Conservation (phyloP, 805 yeast species). For the Torulaspora franciscae region DNA sequence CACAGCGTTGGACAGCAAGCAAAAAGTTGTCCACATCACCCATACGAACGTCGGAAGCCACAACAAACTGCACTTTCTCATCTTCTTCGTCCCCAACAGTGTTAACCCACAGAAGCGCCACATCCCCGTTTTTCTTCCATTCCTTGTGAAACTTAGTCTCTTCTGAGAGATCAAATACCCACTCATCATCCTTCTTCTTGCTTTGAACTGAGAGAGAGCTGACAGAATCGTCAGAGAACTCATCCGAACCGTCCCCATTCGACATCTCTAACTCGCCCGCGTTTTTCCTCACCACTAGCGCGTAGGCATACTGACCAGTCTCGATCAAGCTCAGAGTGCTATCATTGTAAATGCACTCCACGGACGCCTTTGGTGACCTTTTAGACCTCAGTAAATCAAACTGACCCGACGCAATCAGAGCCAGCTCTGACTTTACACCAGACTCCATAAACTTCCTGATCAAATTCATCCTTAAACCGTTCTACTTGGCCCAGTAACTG, state of each 20-base stretch:
- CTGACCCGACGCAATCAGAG: conserved; percentile 73
- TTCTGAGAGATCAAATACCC: conserved; percentile 63
- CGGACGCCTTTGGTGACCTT: conserved; percentile 78
- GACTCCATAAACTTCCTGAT: conserved; percentile 58
- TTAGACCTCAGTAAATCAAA: conserved; percentile 69
- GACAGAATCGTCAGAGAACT: conserved; percentile 37
- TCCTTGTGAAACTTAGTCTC: conserved; percentile 52
- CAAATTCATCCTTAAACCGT: conserved; percentile 53
- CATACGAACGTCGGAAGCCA: conserved; percentile 52
- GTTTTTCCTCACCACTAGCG: conserved; percentile 62
- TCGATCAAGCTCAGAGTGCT: conserved; percentile 69
- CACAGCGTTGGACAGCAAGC: conserved; percentile 56
- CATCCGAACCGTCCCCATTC: conserved; percentile 49
- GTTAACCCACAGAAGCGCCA: conserved; percentile 75
- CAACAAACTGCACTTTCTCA: conserved; percentile 75
- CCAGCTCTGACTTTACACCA: conserved; percentile 54
- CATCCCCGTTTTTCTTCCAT: conserved; percentile 48
- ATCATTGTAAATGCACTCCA: conserved; percentile 77
- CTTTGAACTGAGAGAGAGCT: conserved; percentile 34
- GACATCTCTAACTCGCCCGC: conserved; percentile 60
- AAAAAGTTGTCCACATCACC: conserved; percentile 58
- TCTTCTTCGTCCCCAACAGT: conserved; percentile 76
- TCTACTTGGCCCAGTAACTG: background rate
- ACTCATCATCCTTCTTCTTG: conserved; percentile 51
- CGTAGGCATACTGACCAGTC: conserved; percentile 62